phyloP scores from a whole-genome alignment of 2,329 filamentous ascomycete species.

The Sporothrix mexicana region DNA sequence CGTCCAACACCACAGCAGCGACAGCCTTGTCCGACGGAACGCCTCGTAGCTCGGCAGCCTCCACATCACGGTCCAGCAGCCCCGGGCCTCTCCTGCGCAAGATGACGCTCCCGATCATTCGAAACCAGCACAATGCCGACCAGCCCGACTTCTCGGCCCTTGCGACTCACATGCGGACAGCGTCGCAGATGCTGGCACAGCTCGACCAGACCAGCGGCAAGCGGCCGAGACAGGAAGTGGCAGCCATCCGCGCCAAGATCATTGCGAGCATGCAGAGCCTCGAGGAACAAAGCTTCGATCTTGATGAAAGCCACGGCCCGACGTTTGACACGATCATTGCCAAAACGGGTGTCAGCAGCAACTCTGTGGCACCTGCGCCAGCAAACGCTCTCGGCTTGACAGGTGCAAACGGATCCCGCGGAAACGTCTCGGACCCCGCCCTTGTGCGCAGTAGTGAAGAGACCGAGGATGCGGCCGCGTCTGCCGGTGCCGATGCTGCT shows the following conservation, averaged over 20 bases:
- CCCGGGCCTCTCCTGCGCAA: constrained; percentile 61
- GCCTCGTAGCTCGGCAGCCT: constrained; percentile 69
- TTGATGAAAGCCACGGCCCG: constrained; percentile 72
- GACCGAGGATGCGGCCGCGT: constrained; percentile 21
- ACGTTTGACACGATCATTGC: constrained; percentile 85
- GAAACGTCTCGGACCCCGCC: constrained; percentile 1
- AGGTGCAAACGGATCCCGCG: background rate
- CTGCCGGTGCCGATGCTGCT: constrained; percentile 44
- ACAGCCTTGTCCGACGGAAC: constrained; percentile 70
- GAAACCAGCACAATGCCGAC: constrained; percentile 60
- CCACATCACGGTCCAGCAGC: constrained; percentile 70
- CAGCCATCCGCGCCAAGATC: constrained; percentile 82
- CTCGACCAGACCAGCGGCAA: constrained; percentile 81
- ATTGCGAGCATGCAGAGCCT: constrained; percentile 89
- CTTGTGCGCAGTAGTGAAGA: constrained; percentile 23
- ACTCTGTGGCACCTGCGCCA: constrained; percentile 42
- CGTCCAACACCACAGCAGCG: constrained; percentile 66
- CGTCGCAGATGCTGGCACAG: constrained; percentile 85
- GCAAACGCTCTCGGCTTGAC: background rate
- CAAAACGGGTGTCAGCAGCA: constrained; percentile 62
- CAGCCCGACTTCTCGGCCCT: constrained; percentile 82
- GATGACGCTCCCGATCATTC: constrained; percentile 63
- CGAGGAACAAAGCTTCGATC: constrained; percentile 82
- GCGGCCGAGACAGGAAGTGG: constrained; percentile 78
- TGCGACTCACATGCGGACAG: constrained; percentile 85